A percentile compares a stretch with the other conserved stretches of the same genome.
Conservation (phyloP, 2,329 filamentous ascomycete species). For the Trichophyton verrucosum region DNA sequence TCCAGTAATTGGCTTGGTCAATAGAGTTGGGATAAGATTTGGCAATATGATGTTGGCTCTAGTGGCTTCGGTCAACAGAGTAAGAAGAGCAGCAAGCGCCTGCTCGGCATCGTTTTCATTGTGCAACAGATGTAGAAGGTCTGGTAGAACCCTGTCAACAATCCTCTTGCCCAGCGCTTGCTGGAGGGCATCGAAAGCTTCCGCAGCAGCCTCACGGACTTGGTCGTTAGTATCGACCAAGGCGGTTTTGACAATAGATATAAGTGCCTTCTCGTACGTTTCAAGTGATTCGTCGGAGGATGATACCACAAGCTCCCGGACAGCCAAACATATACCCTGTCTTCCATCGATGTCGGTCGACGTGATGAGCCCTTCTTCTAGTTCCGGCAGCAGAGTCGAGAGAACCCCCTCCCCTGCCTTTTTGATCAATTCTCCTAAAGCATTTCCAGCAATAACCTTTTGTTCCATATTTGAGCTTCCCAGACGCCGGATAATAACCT, state of each 20-base stretch:
- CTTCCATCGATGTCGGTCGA: slow-evolving; percentile 86
- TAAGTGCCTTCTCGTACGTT: slow-evolving; percentile 88
- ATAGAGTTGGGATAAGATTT: slow-evolving; percentile 86
- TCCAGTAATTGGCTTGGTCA: slow-evolving; percentile 75
- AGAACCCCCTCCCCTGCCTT: slow-evolving; percentile 93
- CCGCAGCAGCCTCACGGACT: slow-evolving; percentile 87
- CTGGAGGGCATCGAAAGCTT: slow-evolving; percentile 92
- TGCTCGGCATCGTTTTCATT: slow-evolving; percentile 81
- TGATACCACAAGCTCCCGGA: slow-evolving; percentile 84
- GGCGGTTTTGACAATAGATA: slow-evolving; percentile 84
- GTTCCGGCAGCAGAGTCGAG: slow-evolving; percentile 71
- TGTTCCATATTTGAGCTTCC: slow-evolving; percentile 97
- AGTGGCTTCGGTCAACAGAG: slow-evolving; percentile 82
- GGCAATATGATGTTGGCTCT: slow-evolving; percentile 93
- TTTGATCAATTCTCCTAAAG: slow-evolving; percentile 87
- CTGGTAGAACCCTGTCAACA: slow-evolving; percentile 87
- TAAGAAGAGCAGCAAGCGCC: slow-evolving; percentile 81
- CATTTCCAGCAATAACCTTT: slow-evolving; percentile 96
- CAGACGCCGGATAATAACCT: slow-evolving; percentile 84
- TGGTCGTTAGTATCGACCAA: slow-evolving; percentile 81
- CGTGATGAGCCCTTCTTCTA: slow-evolving; percentile 79
- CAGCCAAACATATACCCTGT: slow-evolving; percentile 92
- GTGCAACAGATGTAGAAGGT: slow-evolving; percentile 78
- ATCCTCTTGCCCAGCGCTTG: slow-evolving; percentile 87
- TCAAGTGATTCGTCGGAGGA: slow-evolving; percentile 80